Conservation (phyloP, 177 flowering plant species). For the Tripterygium wilfordii region DNA sequence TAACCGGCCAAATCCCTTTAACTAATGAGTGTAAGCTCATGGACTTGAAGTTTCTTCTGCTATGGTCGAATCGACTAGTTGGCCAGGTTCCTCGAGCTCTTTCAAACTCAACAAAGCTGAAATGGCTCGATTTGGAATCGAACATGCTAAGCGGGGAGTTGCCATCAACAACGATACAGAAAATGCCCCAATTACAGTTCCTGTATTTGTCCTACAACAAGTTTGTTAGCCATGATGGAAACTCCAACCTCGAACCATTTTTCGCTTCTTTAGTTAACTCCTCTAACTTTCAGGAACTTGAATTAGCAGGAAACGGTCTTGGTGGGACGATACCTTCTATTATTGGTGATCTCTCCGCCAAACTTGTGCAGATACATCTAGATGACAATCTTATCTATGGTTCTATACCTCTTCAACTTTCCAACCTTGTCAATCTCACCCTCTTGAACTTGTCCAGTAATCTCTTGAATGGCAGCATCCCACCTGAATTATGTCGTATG, state of each 20-base stretch:
- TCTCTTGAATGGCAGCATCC: slow-evolving; percentile 67
- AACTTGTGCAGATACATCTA: slow-evolving; percentile 60
- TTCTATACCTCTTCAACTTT: slow-evolving; percentile 62
- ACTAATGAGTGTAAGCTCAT: slow-evolving; percentile 37
- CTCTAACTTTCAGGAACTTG: slow-evolving; percentile 67
- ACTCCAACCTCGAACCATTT: slow-evolving; percentile 68
- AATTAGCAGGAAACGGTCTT: slow-evolving; percentile 69
- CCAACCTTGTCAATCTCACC: slow-evolving; percentile 70
- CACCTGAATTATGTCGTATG: slow-evolving; percentile 46
- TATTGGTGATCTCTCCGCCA: slow-evolving; percentile 59
- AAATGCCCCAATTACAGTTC: slow-evolving; percentile 51
- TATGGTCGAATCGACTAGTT: slow-evolving; percentile 73
- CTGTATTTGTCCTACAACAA: slow-evolving; percentile 70
- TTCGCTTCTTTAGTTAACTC: slow-evolving; percentile 55
- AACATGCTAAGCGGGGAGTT: slow-evolving; percentile 62
- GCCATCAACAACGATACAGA: slow-evolving; percentile 41
- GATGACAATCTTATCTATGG: slow-evolving; percentile 70
- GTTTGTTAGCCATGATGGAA: slow-evolving; percentile 52
- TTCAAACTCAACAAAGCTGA: slow-evolving; percentile 61
- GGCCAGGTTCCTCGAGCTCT: slow-evolving; percentile 67
- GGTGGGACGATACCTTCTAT: slow-evolving; percentile 61
- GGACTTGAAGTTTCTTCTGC: slow-evolving; percentile 52
- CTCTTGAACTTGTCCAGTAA: slow-evolving; percentile 76
- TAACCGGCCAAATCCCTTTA: slow-evolving; percentile 58
- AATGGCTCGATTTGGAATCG: slow-evolving; percentile 82